These are phyloP conservation scores for Tetrahymena elliotti DNA, from an alignment of 73 alveolate species.

Conservation along the genomic window DNA sequence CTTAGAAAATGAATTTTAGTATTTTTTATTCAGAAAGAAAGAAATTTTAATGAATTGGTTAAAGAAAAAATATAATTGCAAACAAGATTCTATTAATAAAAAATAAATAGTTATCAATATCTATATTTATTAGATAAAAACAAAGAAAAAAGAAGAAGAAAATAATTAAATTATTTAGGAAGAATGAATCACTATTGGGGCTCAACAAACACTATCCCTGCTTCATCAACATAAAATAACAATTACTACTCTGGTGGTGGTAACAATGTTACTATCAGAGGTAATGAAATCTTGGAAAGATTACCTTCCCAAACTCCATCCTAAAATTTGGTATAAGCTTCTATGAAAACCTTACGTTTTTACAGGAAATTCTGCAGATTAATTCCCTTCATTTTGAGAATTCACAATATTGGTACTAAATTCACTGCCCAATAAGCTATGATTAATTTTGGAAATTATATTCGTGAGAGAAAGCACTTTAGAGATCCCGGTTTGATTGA, in stretches of 20 bases:
- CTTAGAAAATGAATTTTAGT: background rate
- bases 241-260: conserved; percentile 17
- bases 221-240: background rate
- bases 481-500: conserved; percentile 34
- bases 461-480: conserved; percentile 10
- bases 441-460: conserved; percentile 26
- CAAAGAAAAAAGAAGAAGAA: background rate
- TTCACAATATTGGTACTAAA: conserved; percentile 16
- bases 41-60: background rate
- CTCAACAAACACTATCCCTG: background rate
- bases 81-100: background rate
- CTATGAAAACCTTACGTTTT: conserved; percentile 21
- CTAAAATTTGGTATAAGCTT: conserved; percentile 25
- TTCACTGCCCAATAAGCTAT: conserved; percentile 29
- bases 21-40: background rate
- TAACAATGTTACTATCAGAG: conserved; percentile 36
- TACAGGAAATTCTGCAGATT: conserved; percentile 32
- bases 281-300: conserved; percentile 21
- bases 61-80: background rate
- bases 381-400: conserved; percentile 27
- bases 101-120: background rate
- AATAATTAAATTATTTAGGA: background rate
- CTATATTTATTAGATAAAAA: background rate
- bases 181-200: conserved; percentile 1
- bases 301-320: conserved; percentile 30